Evolutionary conservation across 805 yeast species (phyloP).

Genomic region (Candida rishiriensis): DNA sequence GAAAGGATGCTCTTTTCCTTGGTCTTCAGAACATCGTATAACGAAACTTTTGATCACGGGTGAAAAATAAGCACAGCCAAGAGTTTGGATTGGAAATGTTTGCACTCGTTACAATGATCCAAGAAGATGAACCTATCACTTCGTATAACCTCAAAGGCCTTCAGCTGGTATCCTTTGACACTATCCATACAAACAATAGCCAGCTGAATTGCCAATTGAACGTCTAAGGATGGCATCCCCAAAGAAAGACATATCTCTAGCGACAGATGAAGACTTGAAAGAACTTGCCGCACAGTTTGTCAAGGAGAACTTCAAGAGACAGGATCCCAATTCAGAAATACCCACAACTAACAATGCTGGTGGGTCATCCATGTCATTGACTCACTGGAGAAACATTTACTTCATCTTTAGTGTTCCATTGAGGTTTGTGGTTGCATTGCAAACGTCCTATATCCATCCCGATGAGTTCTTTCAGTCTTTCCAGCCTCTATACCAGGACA

Average conservation of each 20-base stretch:
- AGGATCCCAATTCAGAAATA: not conserved
- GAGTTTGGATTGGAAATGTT: too few relatives aligned
- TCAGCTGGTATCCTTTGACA: too few relatives aligned
- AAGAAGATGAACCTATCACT: not conserved
- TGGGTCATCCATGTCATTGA: slow-evolving; percentile 10
- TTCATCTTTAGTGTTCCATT: slow-evolving; percentile 38
- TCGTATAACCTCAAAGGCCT: too few relatives aligned
- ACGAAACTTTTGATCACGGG: too few relatives aligned
- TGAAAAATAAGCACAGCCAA: too few relatives aligned
- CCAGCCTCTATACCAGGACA: slow-evolving; percentile 57
- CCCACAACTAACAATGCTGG: not conserved
- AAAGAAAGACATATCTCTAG: slow-evolving; percentile 1
- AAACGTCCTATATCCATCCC: slow-evolving; percentile 89
- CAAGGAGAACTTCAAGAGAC: slow-evolving; percentile 1
- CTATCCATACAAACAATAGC: too few relatives aligned
- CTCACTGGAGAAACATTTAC: slow-evolving; percentile 46
- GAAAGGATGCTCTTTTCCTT: too few relatives aligned
- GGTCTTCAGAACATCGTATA: too few relatives aligned
- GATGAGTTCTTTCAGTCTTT: slow-evolving; percentile 96
- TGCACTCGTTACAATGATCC: not conserved
- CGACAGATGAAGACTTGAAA: slow-evolving; percentile 4
- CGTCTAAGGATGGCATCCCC: not conserved
- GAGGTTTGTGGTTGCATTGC: slow-evolving; percentile 54
- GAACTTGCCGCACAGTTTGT: slow-evolving; percentile 4
- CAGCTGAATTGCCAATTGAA: not conserved